Evolutionary conservation across 148 eudicot genomes (phyloP), one percentile per base, ranked within the genome.

Genomic region (Rhododendron kiyosumense): DNA sequence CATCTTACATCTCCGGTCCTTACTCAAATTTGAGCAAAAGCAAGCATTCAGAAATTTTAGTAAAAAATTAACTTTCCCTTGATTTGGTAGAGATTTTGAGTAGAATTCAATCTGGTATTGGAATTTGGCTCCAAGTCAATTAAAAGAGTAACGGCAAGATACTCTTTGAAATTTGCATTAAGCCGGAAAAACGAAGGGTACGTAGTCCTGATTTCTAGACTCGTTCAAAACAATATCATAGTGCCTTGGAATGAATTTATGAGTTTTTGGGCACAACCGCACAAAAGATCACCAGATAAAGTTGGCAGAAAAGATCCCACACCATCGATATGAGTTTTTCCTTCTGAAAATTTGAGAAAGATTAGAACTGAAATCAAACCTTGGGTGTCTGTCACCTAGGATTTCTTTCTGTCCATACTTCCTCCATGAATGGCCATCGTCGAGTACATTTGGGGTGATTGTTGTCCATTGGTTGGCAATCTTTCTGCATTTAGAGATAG

Each of bases 401-500:
- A 61, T 8, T 0, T 22, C 26, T 61, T 61, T 61, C 67, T 22
- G 67, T 61, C 67, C n/a, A 24, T 7, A 61, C 67, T 20, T 22
- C 22, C 28, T 22, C 67, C 67, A 61, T 22, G 8, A 7, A 61
- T 20, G 10, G 7, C 28, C 67, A 61, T 61, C 67, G 10, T 61
- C 26, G 10, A 24, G 26, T 22, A 7, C 6, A 61, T 24, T 1
- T 61, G 28, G 9, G 67, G 67, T 1, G 26, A 6, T 7, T 22
- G 0, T 20, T 61, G 28, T 22, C n/a, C 0, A 0, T 0, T 0
- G 0, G 7, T 0, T 0, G 28, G 28, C 0, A 5, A 11, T 7
- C 69, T 6, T 61, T 20, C 69, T 61, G 69, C 28, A 61, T 61
- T 61, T 61, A 61, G n/a, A 61, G 69, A 24, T 7, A 24, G 1